phyloP scores from a whole-genome alignment of 257 asterid genomes.

The Solanum sitiens region DNA sequence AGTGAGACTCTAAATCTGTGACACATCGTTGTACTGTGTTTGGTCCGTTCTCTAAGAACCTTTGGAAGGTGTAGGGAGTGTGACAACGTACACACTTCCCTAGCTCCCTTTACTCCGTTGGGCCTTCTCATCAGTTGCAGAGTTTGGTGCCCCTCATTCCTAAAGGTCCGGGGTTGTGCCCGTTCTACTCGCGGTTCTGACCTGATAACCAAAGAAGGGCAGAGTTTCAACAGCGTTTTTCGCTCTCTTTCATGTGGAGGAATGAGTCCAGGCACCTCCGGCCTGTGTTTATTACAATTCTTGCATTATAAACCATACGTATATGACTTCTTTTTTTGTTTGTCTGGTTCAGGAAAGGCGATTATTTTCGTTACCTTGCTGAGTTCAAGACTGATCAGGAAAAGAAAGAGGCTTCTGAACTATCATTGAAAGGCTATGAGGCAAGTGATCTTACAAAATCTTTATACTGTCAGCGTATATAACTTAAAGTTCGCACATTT shows the following conservation, averaged over 20 bases:
- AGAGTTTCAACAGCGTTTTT: neutral
- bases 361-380: constrained; percentile 75
- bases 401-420: constrained; percentile 73
- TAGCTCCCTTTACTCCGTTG: neutral
- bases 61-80: neutral
- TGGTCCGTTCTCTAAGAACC: neutral
- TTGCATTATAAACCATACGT: neutral
- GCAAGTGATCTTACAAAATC: constrained; percentile 14
- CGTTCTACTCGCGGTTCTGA: neutral
- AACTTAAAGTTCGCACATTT: neutral
- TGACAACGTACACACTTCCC: neutral
- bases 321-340: neutral
- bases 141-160: neutral
- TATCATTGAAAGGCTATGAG: constrained; percentile 76
- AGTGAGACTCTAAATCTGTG: too few relatives aligned
- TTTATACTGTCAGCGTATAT: neutral
- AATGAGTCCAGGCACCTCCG: neutral
- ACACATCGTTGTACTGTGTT: neutral
- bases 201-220: neutral
- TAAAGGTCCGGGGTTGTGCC: rapidly evolving
- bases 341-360: constrained; percentile 53
- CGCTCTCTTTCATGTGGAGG: neutral
- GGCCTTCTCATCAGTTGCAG: neutral
- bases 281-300: neutral
- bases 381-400: constrained; percentile 77